phyloP scores from a whole-genome alignment of 495 filamentous ascomycete species.

The Penicillium dipodomyicola region DNA sequence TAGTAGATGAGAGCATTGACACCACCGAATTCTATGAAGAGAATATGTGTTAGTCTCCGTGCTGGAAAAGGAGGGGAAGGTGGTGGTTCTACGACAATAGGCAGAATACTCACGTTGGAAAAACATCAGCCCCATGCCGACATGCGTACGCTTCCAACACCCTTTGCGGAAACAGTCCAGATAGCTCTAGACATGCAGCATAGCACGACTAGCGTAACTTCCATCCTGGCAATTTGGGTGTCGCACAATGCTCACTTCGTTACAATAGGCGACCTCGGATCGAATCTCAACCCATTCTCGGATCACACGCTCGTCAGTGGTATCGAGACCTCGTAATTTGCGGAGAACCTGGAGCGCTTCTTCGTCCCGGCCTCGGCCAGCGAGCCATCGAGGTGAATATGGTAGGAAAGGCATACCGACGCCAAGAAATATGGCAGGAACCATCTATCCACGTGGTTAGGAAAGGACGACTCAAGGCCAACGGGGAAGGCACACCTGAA shows the following conservation, averaged over 20 bases:
- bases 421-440: slow-evolving; percentile 65
- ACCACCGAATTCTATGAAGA: slow-evolving; percentile 31
- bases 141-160: slow-evolving; percentile 45
- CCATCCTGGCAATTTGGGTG: slow-evolving; percentile 31
- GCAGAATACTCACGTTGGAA: slow-evolving; percentile 32
- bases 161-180: slow-evolving; percentile 34
- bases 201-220: slow-evolving; percentile 16
- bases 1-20: slow-evolving; percentile 44
- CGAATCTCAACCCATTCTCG: slow-evolving; percentile 43
- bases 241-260: slow-evolving; percentile 25
- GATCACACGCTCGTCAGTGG: slow-evolving; percentile 46
- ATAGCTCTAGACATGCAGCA: slow-evolving; percentile 33
- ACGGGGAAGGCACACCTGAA: slow-evolving; percentile 60
- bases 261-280: slow-evolving; percentile 38
- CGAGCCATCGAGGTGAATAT: slow-evolving; percentile 72
- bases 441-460: slow-evolving; percentile 67
- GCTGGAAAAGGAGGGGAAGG: not conserved
- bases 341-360: slow-evolving; percentile 64
- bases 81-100: not conserved
- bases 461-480: slow-evolving; percentile 44
- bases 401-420: slow-evolving; percentile 69
- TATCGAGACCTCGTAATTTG: slow-evolving; percentile 58
- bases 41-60: not conserved
- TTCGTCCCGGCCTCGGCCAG: slow-evolving; percentile 67
- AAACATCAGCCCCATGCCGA: slow-evolving; percentile 45